Percentiles rank a stretch among this genome's conserved stretches.
phyloP scores from a whole-genome alignment of 2,329 filamentous ascomycete species.

The Neurospora sp. region DNA sequence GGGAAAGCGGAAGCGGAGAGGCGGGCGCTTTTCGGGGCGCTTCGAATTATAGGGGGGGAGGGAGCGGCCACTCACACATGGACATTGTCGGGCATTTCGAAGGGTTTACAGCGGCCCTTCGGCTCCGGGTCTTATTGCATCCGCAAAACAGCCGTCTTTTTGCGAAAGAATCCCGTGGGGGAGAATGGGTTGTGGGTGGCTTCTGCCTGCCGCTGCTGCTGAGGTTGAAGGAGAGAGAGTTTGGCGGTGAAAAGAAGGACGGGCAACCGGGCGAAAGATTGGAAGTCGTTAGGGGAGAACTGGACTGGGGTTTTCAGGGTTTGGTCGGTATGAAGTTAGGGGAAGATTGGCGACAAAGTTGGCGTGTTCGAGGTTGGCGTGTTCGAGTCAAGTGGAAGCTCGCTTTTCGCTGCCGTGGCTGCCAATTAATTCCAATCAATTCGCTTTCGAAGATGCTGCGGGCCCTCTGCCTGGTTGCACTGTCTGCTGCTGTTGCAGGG shows the following conservation, averaged over 20 bases:
- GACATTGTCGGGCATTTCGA: constrained; percentile 18
- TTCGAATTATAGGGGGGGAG: background rate
- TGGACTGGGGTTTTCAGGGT: background rate
- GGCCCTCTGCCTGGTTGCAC: background rate
- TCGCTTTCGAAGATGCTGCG: background rate
- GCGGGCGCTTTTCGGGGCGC: background rate
- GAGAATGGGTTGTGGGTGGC: background rate
- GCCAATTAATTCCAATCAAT: background rate
- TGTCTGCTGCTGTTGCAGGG: background rate
- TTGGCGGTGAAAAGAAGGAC: background rate
- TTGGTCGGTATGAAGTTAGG: background rate
- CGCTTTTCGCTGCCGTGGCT: background rate
- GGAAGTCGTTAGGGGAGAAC: background rate
- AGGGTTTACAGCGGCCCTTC: constrained; percentile 6
- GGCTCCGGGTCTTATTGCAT: constrained; percentile 9
- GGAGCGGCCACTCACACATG: constrained; percentile 17
- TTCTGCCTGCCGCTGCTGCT: background rate
- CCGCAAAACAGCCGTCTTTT: background rate
- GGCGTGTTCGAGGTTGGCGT: background rate
- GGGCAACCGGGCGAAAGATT: background rate
- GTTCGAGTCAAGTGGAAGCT: background rate
- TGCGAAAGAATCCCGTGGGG: background rate
- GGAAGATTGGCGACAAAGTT: background rate
- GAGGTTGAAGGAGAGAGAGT: background rate
- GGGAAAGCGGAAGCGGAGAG: background rate